Conservation (phyloP, 176 grass and related monocot genomes). For the Musa acuminata region DNA sequence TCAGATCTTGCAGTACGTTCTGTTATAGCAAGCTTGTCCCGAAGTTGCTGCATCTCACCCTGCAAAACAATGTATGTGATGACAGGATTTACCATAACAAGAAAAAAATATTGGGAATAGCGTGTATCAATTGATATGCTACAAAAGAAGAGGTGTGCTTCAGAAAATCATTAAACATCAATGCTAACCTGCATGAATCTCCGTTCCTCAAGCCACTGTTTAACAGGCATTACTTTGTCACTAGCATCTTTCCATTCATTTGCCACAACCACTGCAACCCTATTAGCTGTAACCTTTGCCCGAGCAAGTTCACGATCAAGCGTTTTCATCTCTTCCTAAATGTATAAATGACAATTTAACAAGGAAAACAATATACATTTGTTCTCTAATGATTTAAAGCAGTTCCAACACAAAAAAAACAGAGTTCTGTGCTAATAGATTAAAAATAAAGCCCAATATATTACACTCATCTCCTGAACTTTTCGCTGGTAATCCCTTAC, state of each 20-base stretch:
- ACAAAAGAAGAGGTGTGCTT: neutral
- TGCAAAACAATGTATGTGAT: conserved; percentile 1
- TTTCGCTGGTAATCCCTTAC: conserved; percentile 97
- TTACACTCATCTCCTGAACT: conserved; percentile 98
- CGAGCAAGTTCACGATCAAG: conserved; percentile 94
- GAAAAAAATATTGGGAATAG: neutral
- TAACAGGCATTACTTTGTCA: conserved; percentile 99
- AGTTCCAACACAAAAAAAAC: neutral
- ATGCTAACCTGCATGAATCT: conserved; percentile 77
- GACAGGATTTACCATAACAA: conserved; percentile 17
- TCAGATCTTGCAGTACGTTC: conserved; percentile 89
- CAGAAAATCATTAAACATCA: conserved; percentile 17
- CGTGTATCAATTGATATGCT: neutral
- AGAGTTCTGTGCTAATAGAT: conserved; percentile 3
- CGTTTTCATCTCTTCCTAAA: conserved; percentile 87
- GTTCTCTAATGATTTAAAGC: neutral
- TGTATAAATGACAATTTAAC: conserved; percentile 27
- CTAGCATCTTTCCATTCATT: conserved; percentile 99
- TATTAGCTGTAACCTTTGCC: conserved; percentile 87
- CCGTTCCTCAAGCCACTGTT: conserved; percentile 97
- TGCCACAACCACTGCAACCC: conserved; percentile 87
- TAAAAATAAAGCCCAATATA: conserved; percentile 13
- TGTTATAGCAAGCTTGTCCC: conserved; percentile 81
- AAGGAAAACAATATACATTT: neutral
- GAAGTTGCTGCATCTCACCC: conserved; percentile 91